These are phyloP conservation scores for Aureobasidium sp. DNA, from an alignment of 2,329 filamentous ascomycete genomes.

Conservation along the genomic window DNA sequence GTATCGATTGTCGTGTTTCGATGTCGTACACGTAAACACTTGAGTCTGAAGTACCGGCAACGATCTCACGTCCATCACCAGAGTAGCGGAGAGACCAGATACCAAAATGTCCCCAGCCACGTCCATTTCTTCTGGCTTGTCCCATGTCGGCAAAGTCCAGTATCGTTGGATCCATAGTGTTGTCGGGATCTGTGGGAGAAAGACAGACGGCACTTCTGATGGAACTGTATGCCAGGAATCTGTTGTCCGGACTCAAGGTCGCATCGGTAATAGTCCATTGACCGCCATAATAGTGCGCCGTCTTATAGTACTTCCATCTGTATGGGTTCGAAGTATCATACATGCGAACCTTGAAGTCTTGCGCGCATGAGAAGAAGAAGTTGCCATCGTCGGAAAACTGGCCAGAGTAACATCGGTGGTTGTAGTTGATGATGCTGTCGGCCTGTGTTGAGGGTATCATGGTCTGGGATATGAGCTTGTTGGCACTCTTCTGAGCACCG, in stretches of 20 bases:
- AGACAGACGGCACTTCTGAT: conserved; percentile 78
- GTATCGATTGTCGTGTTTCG: conserved; percentile 64
- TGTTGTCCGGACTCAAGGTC: conserved; percentile 82
- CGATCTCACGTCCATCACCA: conserved; percentile 80
- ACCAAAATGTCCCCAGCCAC: conserved; percentile 32
- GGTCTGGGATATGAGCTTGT: conserved; percentile 56
- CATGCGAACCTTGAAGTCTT: conserved; percentile 92
- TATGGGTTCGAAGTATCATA: conserved; percentile 96
- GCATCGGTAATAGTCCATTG: conserved; percentile 97
- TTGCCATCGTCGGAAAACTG: conserved; percentile 97
- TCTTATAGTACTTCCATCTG: conserved; percentile 91
- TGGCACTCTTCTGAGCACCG: conserved; percentile 50
- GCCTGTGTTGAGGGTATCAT: conserved; percentile 70
- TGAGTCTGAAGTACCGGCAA: conserved; percentile 73
- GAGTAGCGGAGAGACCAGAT: conserved; percentile 90
- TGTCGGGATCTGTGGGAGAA: conserved; percentile 75
- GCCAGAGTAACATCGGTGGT: conserved; percentile 81
- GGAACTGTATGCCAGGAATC: conserved; percentile 83
- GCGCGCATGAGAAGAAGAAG: conserved; percentile 88
- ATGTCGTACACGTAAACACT: conserved; percentile 89
- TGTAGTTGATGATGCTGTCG: conserved; percentile 82
- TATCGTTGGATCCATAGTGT: conserved; percentile 68
- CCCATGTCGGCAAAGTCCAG: conserved; percentile 60
- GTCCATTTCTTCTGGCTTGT: conserved; percentile 18
- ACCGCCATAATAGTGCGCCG: conserved; percentile 84